Evolutionary conservation across 139 green algal genomes (phyloP), one percentile per base, ranked within the genome.

Genomic region (Haematococcus lacustris): DNA sequence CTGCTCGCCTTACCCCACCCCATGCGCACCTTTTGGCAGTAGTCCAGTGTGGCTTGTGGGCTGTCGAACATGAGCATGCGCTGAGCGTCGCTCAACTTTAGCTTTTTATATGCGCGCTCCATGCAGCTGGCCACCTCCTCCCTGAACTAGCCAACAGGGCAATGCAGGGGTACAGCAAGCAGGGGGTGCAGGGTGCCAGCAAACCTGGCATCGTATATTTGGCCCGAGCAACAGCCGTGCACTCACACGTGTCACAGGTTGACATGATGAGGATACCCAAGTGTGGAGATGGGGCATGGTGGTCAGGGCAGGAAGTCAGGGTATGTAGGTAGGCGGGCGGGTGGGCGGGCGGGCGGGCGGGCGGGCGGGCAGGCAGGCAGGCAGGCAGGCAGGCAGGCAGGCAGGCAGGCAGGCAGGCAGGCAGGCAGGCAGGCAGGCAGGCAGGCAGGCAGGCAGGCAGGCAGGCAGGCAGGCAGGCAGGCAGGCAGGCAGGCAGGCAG

Each of bases 81-180:
- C 67, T 84, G 80, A 0, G 91, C 93, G 38, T 98, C 93, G 3
- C 64, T 65, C 21, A 93, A 43, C 13, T 66, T 77, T 33, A 98
- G 76, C 9, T 57, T 80, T 17, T 80, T 65, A 73, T 97, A 98
- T 0, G 94, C 91, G 7, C 85, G 86, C 82, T 96, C 94, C 73
- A 81, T 91, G 83, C 94, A 97, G 66, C 82, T 85, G 2, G 94
- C 92, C 53, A 98, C 89, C 88, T 98, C 94, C 33, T 97, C 94
- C 71, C 91, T 93, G 78, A 25, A 65, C 21, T n/a, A n/a, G 32
- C 6, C 38, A 66, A 73, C 21, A 41, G 5, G 35, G 25, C 43
- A 60, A 69, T 66, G 67, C n/a, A 37, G 35, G 67, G 6, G 9
- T 13, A 66, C 50, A 74, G 21, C 47, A 57, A 28, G 13, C 47